Evolutionary conservation across 2,329 filamentous ascomycete species (phyloP), one percentile per base, ranked within the genome.

Genomic region (Talaromyces sp.): DNA sequence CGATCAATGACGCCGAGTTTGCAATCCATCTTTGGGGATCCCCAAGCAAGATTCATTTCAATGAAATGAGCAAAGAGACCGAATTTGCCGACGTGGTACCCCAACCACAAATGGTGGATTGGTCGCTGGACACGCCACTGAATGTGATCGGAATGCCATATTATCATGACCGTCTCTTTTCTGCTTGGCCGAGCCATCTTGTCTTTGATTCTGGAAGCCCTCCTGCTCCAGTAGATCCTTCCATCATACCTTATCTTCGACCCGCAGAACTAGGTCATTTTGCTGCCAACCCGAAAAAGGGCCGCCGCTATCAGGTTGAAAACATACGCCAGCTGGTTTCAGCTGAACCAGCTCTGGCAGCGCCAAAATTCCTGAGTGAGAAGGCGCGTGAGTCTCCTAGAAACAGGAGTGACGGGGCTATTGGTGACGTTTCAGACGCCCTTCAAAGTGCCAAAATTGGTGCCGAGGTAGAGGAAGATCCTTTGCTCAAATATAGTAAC

Each of bases 311-410:
- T 68, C 92, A 97, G 71, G 83, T 89, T 2, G 90, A 94, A 68
- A 86, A 91, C 66, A 92, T 88, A 10, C 86, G 91, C 29, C 81
- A 83, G 48, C 71, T 81, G 38, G 83, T 88, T 58, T 86, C 85
- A 55, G 76, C 80, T 0, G 81, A 84, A 46, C 83, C 85, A 50
- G 82, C 88, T 68, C 66, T 86, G 65, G 87, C 84, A 67, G 88
- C 91, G 0, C 94, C 94, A 3, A 97, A 93, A 67, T 97, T 99
- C 70, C 77, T 99, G 58, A 97, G 94, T 72, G 93, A 99, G 71
- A 96, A 95, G 74, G 89, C 91, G 5, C 85, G 90, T 65, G 88
- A 92, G 62, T 62, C 75, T 65, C 70, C 78, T 69, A 75, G 75
- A 67, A 68, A 75, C 65, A 67, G 69, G 65, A 67, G 74, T 21